These are phyloP conservation scores for Nemania sp. DNA, from an alignment of 2,329 filamentous ascomycete genomes.

Conservation along the genomic window DNA sequence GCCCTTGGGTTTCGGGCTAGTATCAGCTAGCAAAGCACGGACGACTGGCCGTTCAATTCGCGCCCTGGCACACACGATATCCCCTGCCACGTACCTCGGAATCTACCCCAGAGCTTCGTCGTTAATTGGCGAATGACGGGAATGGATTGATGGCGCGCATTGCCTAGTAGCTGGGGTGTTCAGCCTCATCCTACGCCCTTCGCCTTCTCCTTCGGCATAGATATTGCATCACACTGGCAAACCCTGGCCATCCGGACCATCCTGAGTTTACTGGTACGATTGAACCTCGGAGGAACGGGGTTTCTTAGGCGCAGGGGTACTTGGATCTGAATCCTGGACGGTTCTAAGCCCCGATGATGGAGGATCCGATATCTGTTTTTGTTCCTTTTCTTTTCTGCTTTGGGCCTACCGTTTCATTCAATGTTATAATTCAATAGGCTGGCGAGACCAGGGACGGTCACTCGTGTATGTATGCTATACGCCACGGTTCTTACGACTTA, in stretches of 20 bases:
- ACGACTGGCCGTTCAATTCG: neutral
- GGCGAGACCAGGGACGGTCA: conserved; percentile 9
- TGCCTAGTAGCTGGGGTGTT: conserved; percentile 2
- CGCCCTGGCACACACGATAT: conserved; percentile 1
- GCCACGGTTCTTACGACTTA: conserved; percentile 20
- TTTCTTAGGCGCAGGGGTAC: conserved; percentile 16
- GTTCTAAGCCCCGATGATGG: conserved; percentile 7
- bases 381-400: neutral
- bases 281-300: conserved; percentile 5
- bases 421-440: conserved; percentile 15
- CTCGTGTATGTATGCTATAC: conserved; percentile 18
- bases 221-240: conserved; percentile 4
- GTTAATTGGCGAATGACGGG: conserved; percentile 22
- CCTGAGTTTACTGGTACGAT: conserved; percentile 2
- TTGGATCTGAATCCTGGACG: conserved; percentile 25
- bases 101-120: conserved; percentile 12
- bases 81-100: conserved; percentile 14
- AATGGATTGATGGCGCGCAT: conserved; percentile 7
- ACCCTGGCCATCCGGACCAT: conserved; percentile 5
- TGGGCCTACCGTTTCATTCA: neutral
- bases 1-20: conserved; percentile 4
- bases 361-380: neutral
- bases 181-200: conserved; percentile 19
- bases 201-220: neutral
- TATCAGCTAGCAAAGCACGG: conserved; percentile 8